These are phyloP conservation scores for Coemansia sp. DNA, from an alignment of 192 early-diverging fungal genomes.

Conservation along the genomic window DNA sequence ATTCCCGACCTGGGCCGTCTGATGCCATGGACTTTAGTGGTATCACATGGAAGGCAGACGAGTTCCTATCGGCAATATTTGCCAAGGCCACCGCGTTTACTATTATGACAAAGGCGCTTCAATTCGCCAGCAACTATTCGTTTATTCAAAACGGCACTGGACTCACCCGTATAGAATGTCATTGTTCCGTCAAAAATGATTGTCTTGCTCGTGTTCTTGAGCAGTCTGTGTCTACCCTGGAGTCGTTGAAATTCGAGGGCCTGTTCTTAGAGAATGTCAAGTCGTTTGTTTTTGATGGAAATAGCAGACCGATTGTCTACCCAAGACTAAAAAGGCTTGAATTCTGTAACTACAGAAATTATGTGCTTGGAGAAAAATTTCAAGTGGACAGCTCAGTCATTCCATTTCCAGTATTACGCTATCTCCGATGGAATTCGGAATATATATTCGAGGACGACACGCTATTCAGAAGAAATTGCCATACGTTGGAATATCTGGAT, in stretches of 20 bases:
- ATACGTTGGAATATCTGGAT: slow-evolving; percentile 5
- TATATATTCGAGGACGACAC: slow-evolving; percentile 30
- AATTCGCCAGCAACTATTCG: background rate
- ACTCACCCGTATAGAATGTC: background rate
- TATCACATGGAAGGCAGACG: no score
- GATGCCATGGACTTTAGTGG: no score
- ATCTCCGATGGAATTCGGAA: slow-evolving; percentile 7
- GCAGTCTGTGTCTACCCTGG: background rate
- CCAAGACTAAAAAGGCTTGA: background rate
- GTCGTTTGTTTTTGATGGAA: background rate
- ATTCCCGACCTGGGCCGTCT: no score
- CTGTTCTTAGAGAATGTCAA: background rate
- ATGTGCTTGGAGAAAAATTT: no score
- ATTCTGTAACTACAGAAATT: background rate
- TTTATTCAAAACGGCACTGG: background rate
- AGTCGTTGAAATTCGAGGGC: background rate
- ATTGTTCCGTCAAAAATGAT: background rate
- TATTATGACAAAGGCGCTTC: background rate
- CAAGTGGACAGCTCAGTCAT: background rate
- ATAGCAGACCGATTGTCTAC: background rate
- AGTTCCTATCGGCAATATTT: background rate
- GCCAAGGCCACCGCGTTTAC: background rate
- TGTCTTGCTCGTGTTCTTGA: background rate
- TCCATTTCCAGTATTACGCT: slow-evolving; percentile 15
- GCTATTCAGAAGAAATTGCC: slow-evolving; percentile 16